Evolutionary conservation across 805 yeast species (phyloP), one percentile per base, ranked within the genome.

Genomic region (Barnettozyma salicaria): DNA sequence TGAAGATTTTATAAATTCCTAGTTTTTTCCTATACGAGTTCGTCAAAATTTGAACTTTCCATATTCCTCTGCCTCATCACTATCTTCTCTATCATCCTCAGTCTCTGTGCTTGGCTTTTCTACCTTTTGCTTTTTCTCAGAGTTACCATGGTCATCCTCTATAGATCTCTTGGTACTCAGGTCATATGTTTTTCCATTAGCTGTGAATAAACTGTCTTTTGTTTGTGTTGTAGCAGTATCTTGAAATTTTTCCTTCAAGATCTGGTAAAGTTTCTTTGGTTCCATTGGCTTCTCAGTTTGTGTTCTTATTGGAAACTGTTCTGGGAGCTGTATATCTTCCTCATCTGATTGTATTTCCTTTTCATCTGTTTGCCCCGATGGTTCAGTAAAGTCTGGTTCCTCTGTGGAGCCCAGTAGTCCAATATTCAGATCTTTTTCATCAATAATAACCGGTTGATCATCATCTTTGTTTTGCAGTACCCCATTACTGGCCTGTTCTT

Each of bases 21-120:
- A n/a, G n/a, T n/a, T n/a, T n/a, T n/a, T n/a, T n/a, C n/a, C n/a
- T n/a, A n/a, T n/a, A n/a, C n/a, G n/a, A n/a, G 2, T 23, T 18
- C 8, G 7, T 30, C 40, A 64, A 40, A 45, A 63, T 47, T 47
- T 54, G 41, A 54, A 54, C 24, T 51, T 53, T 2, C 43, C 49
- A 8, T 21, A 43, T 7, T 36, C 49, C 2, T 42, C 50, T 1
- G 44, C 55, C 1, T 47, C 58, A 0, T 50, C 54, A 1, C 45
- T 51, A 4, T 47, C 53, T 1, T 45, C 50, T 5, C 46, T 50
- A 12, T 43, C 51, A 3, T 33, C 43, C 1, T 21, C 41, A 10
- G 27, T 39, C 5, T 22, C 36, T 1, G 30, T 32, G 16, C 26
- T 19, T 10, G 2, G 13, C 5, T 7, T 20, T 21, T 19, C 29